phyloP scores from a whole-genome alignment of 2,329 filamentous ascomycete species.

The Verticillium nubilum region DNA sequence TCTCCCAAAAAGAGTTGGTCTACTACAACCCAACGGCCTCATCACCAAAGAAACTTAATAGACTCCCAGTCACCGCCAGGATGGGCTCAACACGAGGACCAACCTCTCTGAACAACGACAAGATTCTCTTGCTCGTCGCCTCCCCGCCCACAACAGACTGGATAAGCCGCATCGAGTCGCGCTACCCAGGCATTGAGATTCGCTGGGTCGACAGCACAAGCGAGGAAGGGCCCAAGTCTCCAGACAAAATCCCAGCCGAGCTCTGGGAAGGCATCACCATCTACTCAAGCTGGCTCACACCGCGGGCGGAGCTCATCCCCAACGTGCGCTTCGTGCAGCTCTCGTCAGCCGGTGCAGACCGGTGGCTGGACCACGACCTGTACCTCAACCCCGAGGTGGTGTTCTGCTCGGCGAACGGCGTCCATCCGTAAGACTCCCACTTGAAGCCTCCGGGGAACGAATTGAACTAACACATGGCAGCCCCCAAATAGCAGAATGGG shows the following conservation, averaged over 20 bases:
- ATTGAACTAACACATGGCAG: constrained; percentile 19
- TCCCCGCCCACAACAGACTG: constrained; percentile 23
- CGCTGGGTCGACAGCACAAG: constrained; percentile 21
- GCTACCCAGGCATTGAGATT: constrained; percentile 31
- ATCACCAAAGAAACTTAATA: background rate
- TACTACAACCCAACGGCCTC: background rate
- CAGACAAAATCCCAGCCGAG: constrained; percentile 22
- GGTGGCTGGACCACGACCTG: constrained; percentile 27
- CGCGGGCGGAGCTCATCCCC: constrained; percentile 22
- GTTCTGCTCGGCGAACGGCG: constrained; percentile 35
- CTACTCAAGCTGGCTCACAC: constrained; percentile 24
- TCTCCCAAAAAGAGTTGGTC: background rate
- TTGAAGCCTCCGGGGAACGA: background rate
- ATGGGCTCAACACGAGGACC: background rate
- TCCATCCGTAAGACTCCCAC: constrained; percentile 30
- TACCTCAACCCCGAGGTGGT: constrained; percentile 27
- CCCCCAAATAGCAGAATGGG: constrained; percentile 53
- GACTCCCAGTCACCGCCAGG: background rate
- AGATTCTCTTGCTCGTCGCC: constrained; percentile 32
- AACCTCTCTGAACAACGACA: constrained; percentile 25
- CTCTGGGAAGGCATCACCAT: constrained; percentile 36
- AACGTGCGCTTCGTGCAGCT: constrained; percentile 39
- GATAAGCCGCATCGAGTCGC: constrained; percentile 23
- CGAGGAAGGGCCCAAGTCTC: constrained; percentile 11
- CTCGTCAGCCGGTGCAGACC: constrained; percentile 35